Evolutionary conservation across 345 rosid species (phyloP).

Genomic region (Rhizophora mangle): DNA sequence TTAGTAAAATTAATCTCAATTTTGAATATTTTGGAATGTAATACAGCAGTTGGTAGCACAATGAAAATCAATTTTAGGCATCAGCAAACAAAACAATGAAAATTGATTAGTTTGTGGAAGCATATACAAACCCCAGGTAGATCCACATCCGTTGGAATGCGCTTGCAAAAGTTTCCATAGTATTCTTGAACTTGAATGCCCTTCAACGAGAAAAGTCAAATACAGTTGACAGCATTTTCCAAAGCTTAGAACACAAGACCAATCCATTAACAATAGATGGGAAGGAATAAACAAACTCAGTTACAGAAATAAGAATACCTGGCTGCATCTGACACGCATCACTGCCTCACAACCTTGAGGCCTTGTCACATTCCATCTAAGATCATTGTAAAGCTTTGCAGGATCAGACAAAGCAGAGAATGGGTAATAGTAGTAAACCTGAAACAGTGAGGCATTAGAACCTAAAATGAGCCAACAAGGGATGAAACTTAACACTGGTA

Average conservation of each 20-base stretch:
- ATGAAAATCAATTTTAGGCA: too few relatives aligned
- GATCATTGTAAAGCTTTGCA: constrained; percentile 94
- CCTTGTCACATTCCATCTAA: constrained; percentile 94
- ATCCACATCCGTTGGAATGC: constrained; percentile 95
- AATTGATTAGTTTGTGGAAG: constrained; percentile 2
- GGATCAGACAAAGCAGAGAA: constrained; percentile 91
- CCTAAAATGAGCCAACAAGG: background rate
- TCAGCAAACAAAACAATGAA: too few relatives aligned
- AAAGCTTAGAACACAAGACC: too few relatives aligned
- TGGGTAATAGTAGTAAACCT: constrained; percentile 89
- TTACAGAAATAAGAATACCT: constrained; percentile 39
- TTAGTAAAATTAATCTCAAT: too few relatives aligned
- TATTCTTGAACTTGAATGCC: constrained; percentile 54
- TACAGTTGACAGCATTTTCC: background rate
- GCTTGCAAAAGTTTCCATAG: constrained; percentile 91
- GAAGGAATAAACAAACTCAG: too few relatives aligned
- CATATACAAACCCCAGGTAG: constrained; percentile 75
- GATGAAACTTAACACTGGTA: too few relatives aligned
- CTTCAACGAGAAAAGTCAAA: constrained; percentile 4
- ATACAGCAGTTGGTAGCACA: too few relatives aligned
- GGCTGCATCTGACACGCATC: constrained; percentile 96
- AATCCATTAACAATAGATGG: too few relatives aligned
- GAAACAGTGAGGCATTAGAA: constrained; percentile 20
- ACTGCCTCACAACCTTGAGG: constrained; percentile 99
- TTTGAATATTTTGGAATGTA: too few relatives aligned